Percentiles rank a stretch among this genome's conserved stretches.
Conservation (phyloP, 768 basidiomycete species). For the Botryobasidium botryosum region DNA sequence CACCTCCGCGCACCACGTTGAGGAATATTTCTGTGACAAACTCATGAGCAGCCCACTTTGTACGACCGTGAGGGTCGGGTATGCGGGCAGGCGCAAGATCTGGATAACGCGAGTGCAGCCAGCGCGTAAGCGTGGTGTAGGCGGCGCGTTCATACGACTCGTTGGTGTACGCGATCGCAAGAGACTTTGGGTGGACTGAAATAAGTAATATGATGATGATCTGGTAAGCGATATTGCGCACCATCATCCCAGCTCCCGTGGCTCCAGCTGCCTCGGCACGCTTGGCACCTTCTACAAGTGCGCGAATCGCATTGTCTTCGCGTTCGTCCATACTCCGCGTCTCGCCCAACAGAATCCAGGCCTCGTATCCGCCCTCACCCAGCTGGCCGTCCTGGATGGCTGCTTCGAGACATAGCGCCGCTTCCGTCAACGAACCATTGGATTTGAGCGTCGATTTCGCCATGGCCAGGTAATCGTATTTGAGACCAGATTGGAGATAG, state of each 20-base stretch:
- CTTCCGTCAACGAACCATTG: conserved; percentile 79
- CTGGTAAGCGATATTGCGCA: conserved; percentile 21
- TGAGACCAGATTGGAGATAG: conserved; percentile 32
- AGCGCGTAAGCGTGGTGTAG: conserved; percentile 69
- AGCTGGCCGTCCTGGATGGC: conserved; percentile 71
- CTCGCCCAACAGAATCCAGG: conserved; percentile 87
- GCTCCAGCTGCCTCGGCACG: conserved; percentile 45
- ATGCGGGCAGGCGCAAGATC: conserved; percentile 28
- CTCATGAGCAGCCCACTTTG: conserved; percentile 71
- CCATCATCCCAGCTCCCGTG: conserved; percentile 58
- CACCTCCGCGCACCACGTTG: conserved; percentile 60
- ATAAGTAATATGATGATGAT: neutral
- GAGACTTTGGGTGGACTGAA: conserved; percentile 41
- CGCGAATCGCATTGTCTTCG: conserved; percentile 67
- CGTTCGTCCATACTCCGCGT: conserved; percentile 81
- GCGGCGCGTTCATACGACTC: conserved; percentile 81
- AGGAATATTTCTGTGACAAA: conserved; percentile 73
- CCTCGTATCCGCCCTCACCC: conserved; percentile 68
- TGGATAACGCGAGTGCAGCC: conserved; percentile 56
- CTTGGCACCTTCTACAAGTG: conserved; percentile 54
- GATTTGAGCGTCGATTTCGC: conserved; percentile 62
- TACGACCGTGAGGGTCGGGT: conserved; percentile 25
- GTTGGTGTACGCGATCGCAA: conserved; percentile 93
- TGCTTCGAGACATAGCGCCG: conserved; percentile 73
- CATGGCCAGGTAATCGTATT: conserved; percentile 37